Conservation (phyloP, 495 filamentous ascomycete genomes). For the Tuber microsphaerosporum region DNA sequence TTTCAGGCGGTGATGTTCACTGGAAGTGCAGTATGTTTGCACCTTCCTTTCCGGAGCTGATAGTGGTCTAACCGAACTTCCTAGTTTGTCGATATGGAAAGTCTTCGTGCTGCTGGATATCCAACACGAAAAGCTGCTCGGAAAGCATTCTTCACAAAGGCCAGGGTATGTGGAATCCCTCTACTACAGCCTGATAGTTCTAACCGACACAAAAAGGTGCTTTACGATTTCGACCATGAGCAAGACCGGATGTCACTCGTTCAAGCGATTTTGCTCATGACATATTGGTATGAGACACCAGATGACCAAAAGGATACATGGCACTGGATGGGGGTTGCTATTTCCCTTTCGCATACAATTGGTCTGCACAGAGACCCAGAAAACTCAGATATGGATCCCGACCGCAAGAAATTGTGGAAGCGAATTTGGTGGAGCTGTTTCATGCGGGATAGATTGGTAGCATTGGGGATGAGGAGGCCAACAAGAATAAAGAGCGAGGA, state of each 20-base stretch:
- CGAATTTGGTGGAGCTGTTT: conserved; percentile 93
- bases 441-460: conserved; percentile 81
- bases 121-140: conserved; percentile 63
- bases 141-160: conserved; percentile 70
- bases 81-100: conserved; percentile 62
- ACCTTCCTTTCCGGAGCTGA: conserved; percentile 1
- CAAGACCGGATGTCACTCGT: conserved; percentile 73
- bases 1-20: conserved; percentile 81
- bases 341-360: conserved; percentile 76
- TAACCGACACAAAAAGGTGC: conserved; percentile 43
- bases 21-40: conserved; percentile 51
- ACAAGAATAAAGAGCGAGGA: conserved; percentile 84
- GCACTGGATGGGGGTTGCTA: conserved; percentile 86
- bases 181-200: not conserved
- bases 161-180: conserved; percentile 53
- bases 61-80: conserved; percentile 13
- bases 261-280: conserved; percentile 75
- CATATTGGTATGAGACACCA: conserved; percentile 84
- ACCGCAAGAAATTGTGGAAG: conserved; percentile 73
- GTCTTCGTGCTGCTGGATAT: conserved; percentile 64
- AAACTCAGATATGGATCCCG: conserved; percentile 62
- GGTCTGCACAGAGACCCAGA: conserved; percentile 74
- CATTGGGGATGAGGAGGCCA: conserved; percentile 80
- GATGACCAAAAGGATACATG: conserved; percentile 86
- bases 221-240: conserved; percentile 86